Evolutionary conservation across 2,329 filamentous ascomycete species (phyloP).

Genomic region (Nigrograna mackinnonii): DNA sequence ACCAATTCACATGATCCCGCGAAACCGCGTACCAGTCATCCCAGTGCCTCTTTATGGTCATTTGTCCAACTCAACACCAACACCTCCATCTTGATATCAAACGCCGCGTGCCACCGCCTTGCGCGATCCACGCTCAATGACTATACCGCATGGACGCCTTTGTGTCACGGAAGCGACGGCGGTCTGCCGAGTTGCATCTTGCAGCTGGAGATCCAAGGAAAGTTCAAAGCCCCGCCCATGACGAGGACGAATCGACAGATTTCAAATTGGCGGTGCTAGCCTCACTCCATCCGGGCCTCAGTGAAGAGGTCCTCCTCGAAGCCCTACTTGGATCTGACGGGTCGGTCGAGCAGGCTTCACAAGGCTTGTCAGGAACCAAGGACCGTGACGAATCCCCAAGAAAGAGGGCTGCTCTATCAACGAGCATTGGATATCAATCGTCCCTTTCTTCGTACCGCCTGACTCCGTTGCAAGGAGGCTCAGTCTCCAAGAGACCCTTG

Average conservation of each 20-base stretch:
- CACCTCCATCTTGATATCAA: too few species aligned
- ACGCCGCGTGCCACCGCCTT: too few species aligned
- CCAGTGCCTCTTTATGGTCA: too few species aligned
- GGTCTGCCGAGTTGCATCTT: conserved; percentile 12
- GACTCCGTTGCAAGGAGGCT: not conserved
- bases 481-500: conserved; percentile 48
- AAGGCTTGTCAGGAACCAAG: conserved; percentile 52
- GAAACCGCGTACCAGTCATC: too few species aligned
- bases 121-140: too few species aligned
- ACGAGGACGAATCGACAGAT: conserved; percentile 79
- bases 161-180: conserved; percentile 40
- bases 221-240: conserved; percentile 3
- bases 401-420: conserved; percentile 25
- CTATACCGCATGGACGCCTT: conserved; percentile 49
- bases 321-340: conserved; percentile 78
- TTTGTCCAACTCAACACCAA: too few species aligned
- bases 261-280: conserved; percentile 83
- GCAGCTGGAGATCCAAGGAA: not conserved
- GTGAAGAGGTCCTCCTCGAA: conserved; percentile 74
- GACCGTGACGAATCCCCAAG: conserved; percentile 25
- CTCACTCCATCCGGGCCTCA: conserved; percentile 70
- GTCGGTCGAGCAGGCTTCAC: conserved; percentile 68
- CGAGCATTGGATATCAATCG: conserved; percentile 47
- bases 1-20: too few species aligned
- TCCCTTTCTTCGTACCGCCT: conserved; percentile 39